Evolutionary conservation across 2,329 filamentous ascomycete genomes (phyloP), one percentile per base, ranked within the genome.

Genomic region (Aureobasidium sp.): DNA sequence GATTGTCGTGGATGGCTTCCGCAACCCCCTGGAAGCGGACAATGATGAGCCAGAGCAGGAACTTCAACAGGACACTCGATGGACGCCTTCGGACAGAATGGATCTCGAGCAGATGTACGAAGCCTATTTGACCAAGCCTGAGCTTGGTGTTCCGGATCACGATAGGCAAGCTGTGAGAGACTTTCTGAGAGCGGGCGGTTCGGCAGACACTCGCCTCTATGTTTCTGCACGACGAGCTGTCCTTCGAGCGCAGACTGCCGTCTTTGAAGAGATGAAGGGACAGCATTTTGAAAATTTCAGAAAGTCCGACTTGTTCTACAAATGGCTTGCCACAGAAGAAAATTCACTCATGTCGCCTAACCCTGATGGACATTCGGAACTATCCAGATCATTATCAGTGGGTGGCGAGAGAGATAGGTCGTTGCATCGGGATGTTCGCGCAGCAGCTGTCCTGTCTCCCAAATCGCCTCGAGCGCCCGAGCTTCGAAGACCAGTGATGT

Each of bases 1-100:
- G 90, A 84, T 98, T 35, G 93, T 97, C 3, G 93, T 97, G 5
- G 93, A 98, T 70, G 91, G 93, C 0, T 89, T 97, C 61, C 86
- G 94, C 37, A 95, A 94, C 61, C 94, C 93, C 0, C 73, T 98
- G 2, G 93, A 98, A 69, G 88, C 91, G 59, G 85, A 88, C 62
- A 84, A 85, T 30, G 84, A 84, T 17, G 87, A 93, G 56, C 71
- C 82, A 24, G 76, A 81, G 1, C 41, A 52, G 16, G 51, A 55
- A 7, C 7, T 52, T 5, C 50, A 53, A 16, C 78, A 75, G 24
- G 69, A 86, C 16, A 74, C 79, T 2, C 79, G 82, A 48, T 96
- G 90, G 87, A 86, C 83, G 1, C 82, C 90, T 24, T 84, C 90
- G 1, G 91, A 97, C 66, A 80, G 90, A 44, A 81, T 84, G 56